phyloP scores from a whole-genome alignment of 768 basidiomycete species.

The Rubroboletus satanas region DNA sequence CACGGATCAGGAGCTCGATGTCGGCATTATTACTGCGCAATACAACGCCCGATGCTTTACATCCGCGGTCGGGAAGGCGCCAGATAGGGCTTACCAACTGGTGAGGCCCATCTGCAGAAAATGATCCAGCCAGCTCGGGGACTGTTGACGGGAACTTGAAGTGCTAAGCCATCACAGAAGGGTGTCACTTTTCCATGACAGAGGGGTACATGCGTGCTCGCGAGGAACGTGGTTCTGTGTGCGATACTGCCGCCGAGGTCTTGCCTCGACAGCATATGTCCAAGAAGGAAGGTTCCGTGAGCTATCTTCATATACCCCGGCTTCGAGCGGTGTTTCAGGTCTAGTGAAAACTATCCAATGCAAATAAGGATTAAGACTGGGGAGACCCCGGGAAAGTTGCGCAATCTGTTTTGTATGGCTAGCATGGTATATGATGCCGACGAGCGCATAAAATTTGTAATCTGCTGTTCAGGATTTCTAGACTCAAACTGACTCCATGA shows the following conservation, averaged over 20 bases:
- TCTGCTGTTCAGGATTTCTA: background rate
- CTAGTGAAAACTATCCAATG: background rate
- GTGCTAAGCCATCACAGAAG: background rate
- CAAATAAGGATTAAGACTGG: background rate
- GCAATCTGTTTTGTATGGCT: background rate
- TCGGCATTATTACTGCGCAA: background rate
- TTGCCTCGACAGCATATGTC: background rate
- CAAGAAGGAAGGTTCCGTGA: background rate
- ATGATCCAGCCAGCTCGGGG: background rate
- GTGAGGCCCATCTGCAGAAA: background rate
- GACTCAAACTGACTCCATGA: background rate
- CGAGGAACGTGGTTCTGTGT: background rate
- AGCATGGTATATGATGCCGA: background rate
- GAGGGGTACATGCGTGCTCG: background rate
- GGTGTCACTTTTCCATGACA: background rate
- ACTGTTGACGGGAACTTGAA: background rate
- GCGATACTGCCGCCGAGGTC: background rate
- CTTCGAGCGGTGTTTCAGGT: background rate
- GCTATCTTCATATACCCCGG: background rate
- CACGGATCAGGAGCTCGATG: background rate
- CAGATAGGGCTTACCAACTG: background rate
- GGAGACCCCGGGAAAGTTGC: background rate
- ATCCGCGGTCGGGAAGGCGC: background rate
- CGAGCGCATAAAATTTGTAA: background rate
- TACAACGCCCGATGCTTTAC: background rate